Percentiles rank a stretch among this genome's conserved stretches.
Conservation (phyloP, 2,329 filamentous ascomycete species). For the Verticillium dahliae region DNA sequence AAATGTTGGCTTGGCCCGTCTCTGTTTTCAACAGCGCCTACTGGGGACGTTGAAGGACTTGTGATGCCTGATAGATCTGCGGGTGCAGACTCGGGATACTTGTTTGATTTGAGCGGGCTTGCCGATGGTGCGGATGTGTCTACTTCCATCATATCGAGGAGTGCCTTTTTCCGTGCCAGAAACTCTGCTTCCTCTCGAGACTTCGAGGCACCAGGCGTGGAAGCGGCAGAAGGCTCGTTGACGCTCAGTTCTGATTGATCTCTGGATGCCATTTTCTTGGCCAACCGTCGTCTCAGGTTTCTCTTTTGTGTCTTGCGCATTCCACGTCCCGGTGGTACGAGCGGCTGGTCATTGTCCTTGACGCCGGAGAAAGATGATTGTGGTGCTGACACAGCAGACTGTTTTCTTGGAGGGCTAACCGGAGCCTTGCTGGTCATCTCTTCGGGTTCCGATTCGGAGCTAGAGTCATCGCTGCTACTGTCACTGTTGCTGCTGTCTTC, state of each 20-base stretch:
- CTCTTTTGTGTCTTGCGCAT: slow-evolving; percentile 40
- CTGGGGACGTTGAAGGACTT: not conserved
- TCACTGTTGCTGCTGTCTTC: not conserved
- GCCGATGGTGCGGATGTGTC: not conserved
- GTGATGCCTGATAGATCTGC: not conserved
- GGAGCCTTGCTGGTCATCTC: slow-evolving; percentile 26
- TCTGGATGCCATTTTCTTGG: slow-evolving; percentile 15
- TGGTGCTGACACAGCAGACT: slow-evolving; percentile 2
- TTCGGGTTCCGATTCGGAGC: slow-evolving; percentile 25
- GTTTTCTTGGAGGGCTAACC: not conserved
- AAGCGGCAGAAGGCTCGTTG: not conserved
- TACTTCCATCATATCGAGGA: slow-evolving; percentile 19
- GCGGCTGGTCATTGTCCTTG: slow-evolving; percentile 3
- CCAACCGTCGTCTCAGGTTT: slow-evolving; percentile 41
- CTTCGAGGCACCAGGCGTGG: not conserved
- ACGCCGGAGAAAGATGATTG: not conserved
- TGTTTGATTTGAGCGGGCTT: slow-evolving; percentile 1
- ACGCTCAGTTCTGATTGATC: not conserved
- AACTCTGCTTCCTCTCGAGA: slow-evolving; percentile 19
- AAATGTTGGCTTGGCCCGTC: not conserved
- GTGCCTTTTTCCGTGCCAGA: slow-evolving; percentile 30
- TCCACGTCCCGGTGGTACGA: slow-evolving; percentile 26
- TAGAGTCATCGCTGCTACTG: slow-evolving; percentile 12
- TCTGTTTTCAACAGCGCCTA: too few species aligned
- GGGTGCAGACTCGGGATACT: not conserved